Evolutionary conservation across 768 basidiomycete genomes (phyloP).

Genomic region (Mycena rosella): DNA sequence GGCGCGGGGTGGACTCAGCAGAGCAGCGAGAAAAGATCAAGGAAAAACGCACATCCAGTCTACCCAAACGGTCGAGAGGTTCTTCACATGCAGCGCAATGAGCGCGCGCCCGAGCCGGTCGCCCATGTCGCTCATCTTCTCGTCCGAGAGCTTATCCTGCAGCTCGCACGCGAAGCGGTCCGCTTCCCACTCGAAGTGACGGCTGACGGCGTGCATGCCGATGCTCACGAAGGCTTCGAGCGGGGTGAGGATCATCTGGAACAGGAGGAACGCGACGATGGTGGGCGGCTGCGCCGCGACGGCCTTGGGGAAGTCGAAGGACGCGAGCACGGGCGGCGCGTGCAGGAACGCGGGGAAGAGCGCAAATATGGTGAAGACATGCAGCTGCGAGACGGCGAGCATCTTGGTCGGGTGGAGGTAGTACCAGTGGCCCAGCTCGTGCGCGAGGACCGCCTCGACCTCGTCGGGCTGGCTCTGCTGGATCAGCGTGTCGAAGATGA

Average conservation of each 20-base stretch:
- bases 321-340: conserved; percentile 79
- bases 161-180: conserved; percentile 89
- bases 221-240: conserved; percentile 81
- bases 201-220: conserved; percentile 83
- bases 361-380: conserved; percentile 88
- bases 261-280: conserved; percentile 88
- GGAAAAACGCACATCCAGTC: conserved; percentile 82
- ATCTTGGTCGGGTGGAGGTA: conserved; percentile 92
- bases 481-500: conserved; percentile 97
- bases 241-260: conserved; percentile 90
- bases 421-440: conserved; percentile 98
- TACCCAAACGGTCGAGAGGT: conserved; percentile 93
- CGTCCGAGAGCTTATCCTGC: conserved; percentile 60
- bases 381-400: conserved; percentile 86
- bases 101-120: conserved; percentile 86
- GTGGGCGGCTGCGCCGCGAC: conserved; percentile 80
- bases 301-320: conserved; percentile 82
- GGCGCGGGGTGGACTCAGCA: conserved; percentile 10
- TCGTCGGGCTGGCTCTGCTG: conserved; percentile 91
- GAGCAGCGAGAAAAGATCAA: conserved; percentile 1
- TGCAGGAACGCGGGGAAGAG: conserved; percentile 92
- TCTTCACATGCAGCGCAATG: conserved; percentile 90
- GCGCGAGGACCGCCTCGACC: conserved; percentile 97
- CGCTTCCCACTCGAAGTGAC: conserved; percentile 93
- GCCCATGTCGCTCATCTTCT: conserved; percentile 87